Percentiles rank a stretch among this genome's conserved stretches.
Conservation (phyloP, 345 rosid species). For the Zanthoxylum bungeanum region DNA sequence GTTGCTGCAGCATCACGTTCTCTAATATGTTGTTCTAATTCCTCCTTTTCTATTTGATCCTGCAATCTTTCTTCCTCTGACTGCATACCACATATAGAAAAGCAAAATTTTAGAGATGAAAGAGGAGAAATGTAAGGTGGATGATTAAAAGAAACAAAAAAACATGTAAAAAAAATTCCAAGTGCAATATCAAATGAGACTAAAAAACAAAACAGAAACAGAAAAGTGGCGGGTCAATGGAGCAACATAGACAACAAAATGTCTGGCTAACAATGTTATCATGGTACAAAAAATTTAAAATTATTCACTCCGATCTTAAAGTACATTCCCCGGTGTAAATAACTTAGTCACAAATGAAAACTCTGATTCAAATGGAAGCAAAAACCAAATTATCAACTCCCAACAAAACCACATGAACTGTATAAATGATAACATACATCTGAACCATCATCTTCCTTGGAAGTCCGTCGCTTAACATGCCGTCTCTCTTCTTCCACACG, state of each 20-base stretch:
- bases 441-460: slow-evolving; percentile 61
- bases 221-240: not conserved
- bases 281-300: not conserved
- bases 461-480: slow-evolving; percentile 51
- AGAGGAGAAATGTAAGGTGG: not conserved
- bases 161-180: not conserved
- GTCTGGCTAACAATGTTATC: not conserved
- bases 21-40: slow-evolving; percentile 73
- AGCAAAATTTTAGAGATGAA: slow-evolving; percentile 6
- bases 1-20: slow-evolving; percentile 87
- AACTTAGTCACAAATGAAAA: not conserved
- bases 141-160: not conserved
- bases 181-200: not conserved
- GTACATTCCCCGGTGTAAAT: not conserved
- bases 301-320: not conserved
- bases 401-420: slow-evolving; percentile 2
- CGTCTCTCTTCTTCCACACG: slow-evolving; percentile 48
- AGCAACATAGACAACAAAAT: slow-evolving; percentile 4
- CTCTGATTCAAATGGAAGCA: not conserved
- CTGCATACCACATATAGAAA: slow-evolving; percentile 33
- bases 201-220: not conserved
- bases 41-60: slow-evolving; percentile 90
- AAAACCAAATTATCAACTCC: not conserved
- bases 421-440: slow-evolving; percentile 52
- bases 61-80: slow-evolving; percentile 91